Percentiles rank a stretch among this genome's conserved stretches.
Conservation (phyloP, 1,284 basidiomycete species). For the Heterobasidion annosum region DNA sequence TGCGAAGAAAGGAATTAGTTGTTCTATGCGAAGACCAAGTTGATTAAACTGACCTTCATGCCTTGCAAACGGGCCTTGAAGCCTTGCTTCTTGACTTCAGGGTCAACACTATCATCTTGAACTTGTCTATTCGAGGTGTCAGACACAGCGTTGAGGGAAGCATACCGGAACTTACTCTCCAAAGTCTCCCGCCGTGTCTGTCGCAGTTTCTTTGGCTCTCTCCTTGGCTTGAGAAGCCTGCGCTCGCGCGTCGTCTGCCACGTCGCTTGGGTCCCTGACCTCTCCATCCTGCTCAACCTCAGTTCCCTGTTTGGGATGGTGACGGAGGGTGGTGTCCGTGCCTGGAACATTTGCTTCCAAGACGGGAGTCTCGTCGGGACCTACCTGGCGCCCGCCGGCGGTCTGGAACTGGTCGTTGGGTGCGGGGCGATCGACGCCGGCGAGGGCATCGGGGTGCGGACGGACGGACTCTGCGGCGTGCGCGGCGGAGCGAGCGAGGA, state of each 20-base stretch:
- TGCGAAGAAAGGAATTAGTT: constrained; percentile 11
- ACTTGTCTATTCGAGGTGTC: constrained; percentile 12
- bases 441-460: constrained; percentile 58
- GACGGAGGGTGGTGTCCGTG: constrained; percentile 27
- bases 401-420: constrained; percentile 52
- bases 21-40: not conserved
- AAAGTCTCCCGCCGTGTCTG: constrained; percentile 22
- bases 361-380: constrained; percentile 31
- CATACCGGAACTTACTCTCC: constrained; percentile 11
- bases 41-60: constrained; percentile 15
- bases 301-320: constrained; percentile 37
- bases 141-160: constrained; percentile 5
- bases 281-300: constrained; percentile 27
- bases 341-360: constrained; percentile 43
- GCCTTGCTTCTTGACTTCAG: constrained; percentile 41
- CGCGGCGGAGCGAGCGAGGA: constrained; percentile 70
- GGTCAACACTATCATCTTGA: constrained; percentile 27
- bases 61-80: constrained; percentile 39
- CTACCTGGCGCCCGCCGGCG: constrained; percentile 35
- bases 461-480: constrained; percentile 71
- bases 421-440: constrained; percentile 62
- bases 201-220: constrained; percentile 14
- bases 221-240: constrained; percentile 13
- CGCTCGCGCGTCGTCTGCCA: constrained; percentile 13
- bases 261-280: constrained; percentile 21